A percentile compares a stretch with the other conserved stretches of the same genome.
Evolutionary conservation across 148 eudicot genomes (phyloP).

Genomic region (Fagopyrum esculentum): DNA sequence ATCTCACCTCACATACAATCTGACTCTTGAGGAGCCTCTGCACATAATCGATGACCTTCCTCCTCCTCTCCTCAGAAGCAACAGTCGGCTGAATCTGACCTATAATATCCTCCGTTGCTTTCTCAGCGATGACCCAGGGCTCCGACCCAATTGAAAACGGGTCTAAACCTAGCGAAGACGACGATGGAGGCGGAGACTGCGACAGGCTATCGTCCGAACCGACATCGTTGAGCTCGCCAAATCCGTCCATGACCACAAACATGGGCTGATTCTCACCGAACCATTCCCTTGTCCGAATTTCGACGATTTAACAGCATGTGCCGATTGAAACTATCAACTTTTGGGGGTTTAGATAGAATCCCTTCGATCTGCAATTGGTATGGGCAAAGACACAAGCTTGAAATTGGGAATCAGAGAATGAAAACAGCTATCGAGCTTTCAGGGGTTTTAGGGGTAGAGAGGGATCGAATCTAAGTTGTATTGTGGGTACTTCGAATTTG

Average conservation of each 20-base stretch:
- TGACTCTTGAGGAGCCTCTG: conserved; percentile 38
- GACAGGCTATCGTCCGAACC: conserved; percentile 29
- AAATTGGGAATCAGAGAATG: not conserved
- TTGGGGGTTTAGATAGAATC: not conserved
- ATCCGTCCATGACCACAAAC: conserved; percentile 35
- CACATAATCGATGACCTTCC: conserved; percentile 52
- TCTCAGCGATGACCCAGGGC: conserved; percentile 50
- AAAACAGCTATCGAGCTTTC: not conserved
- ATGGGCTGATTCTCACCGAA: conserved; percentile 2
- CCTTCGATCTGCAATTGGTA: not conserved
- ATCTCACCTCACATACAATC: conserved; percentile 53
- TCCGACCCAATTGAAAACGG: conserved; percentile 18
- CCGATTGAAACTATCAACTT: not conserved
- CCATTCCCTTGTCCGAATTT: not conserved
- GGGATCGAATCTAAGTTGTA: conserved; percentile 4
- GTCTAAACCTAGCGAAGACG: conserved; percentile 14
- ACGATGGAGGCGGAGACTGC: conserved; percentile 19
- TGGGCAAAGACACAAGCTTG: not conserved
- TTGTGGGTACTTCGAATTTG: not conserved
- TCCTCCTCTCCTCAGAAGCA: conserved; percentile 51
- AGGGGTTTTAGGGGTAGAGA: not conserved
- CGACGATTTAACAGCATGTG: not conserved
- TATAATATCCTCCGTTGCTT: conserved; percentile 34
- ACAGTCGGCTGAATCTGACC: conserved; percentile 49
- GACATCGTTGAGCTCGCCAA: conserved; percentile 36